These are phyloP conservation scores for Penicillium crystallinum DNA, from an alignment of 495 filamentous ascomycete genomes.

Conservation along the genomic window DNA sequence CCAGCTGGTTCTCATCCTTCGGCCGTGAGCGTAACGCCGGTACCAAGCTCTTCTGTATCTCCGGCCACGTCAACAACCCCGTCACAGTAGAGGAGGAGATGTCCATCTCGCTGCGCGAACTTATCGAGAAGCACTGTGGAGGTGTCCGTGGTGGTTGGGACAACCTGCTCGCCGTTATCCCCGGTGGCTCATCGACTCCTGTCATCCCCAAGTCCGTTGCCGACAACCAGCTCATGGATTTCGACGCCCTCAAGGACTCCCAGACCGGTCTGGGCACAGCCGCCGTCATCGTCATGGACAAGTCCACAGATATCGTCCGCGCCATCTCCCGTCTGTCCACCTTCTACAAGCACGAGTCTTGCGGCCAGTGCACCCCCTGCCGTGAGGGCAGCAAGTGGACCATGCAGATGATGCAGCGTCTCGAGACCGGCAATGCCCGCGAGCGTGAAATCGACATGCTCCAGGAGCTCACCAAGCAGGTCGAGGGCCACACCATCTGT, in stretches of 20 bases:
- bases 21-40: slow-evolving; percentile 92
- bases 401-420: slow-evolving; percentile 94
- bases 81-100: slow-evolving; percentile 98
- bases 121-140: slow-evolving; percentile 96
- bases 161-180: slow-evolving; percentile 91
- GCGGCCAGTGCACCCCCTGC: slow-evolving; percentile 97
- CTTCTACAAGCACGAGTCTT: slow-evolving; percentile 98
- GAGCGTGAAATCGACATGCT: slow-evolving; percentile 98
- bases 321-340: slow-evolving; percentile 86
- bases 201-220: slow-evolving; percentile 84
- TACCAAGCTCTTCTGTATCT: slow-evolving; percentile 98
- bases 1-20: slow-evolving; percentile 86
- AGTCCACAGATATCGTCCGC: slow-evolving; percentile 90
- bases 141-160: slow-evolving; percentile 97
- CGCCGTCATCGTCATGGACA: slow-evolving; percentile 98
- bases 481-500: slow-evolving; percentile 98
- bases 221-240: slow-evolving; percentile 97
- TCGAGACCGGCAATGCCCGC: slow-evolving; percentile 83
- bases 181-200: slow-evolving; percentile 92
- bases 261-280: slow-evolving; percentile 97
- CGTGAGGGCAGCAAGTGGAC: slow-evolving; percentile 97
- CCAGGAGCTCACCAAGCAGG: slow-evolving; percentile 97
- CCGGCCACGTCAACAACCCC: slow-evolving; percentile 97
- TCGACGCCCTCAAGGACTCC: slow-evolving; percentile 95
- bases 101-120: slow-evolving; percentile 87